Percentiles rank a stretch among this genome's conserved stretches.
These are phyloP conservation scores for Ophiostoma perfectum DNA, from an alignment of 2,329 filamentous ascomycete species.

Conservation along the genomic window DNA sequence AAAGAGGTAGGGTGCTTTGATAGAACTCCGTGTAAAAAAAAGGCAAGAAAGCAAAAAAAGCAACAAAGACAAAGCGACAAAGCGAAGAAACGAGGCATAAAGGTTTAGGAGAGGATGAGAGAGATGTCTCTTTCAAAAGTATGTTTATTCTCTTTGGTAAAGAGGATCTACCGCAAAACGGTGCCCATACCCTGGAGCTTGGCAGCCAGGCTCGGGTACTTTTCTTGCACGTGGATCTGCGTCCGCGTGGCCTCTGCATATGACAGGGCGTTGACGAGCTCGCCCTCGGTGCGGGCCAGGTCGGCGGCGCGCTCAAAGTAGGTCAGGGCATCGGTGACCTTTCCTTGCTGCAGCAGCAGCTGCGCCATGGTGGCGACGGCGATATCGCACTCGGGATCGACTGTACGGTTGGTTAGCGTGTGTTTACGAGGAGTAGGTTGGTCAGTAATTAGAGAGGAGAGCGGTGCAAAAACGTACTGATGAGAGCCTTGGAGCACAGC, in stretches of 20 bases:
- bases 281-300: constrained; percentile 86
- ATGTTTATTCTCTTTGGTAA: not conserved
- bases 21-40: not conserved
- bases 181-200: constrained; percentile 57
- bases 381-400: constrained; percentile 98
- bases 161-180: constrained; percentile 28
- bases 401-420: constrained; percentile 45
- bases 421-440: not conserved
- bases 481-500: constrained; percentile 93
- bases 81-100: not conserved
- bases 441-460: constrained; percentile 25
- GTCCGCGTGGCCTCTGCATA: constrained; percentile 96
- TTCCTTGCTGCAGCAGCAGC: constrained; percentile 92
- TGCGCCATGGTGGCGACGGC: constrained; percentile 98
- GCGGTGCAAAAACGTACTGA: constrained; percentile 60
- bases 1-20: not conserved
- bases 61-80: constrained; percentile 10
- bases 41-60: not conserved
- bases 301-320: constrained; percentile 97
- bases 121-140: not conserved
- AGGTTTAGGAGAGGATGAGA: not conserved
- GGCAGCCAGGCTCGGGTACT: constrained; percentile 73
- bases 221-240: constrained; percentile 85
- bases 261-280: constrained; percentile 92
- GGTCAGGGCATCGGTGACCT: constrained; percentile 87